Evolutionary conservation across 2,329 filamentous ascomycete genomes (phyloP).

Genomic region (Pestalotiopsis sp.): DNA sequence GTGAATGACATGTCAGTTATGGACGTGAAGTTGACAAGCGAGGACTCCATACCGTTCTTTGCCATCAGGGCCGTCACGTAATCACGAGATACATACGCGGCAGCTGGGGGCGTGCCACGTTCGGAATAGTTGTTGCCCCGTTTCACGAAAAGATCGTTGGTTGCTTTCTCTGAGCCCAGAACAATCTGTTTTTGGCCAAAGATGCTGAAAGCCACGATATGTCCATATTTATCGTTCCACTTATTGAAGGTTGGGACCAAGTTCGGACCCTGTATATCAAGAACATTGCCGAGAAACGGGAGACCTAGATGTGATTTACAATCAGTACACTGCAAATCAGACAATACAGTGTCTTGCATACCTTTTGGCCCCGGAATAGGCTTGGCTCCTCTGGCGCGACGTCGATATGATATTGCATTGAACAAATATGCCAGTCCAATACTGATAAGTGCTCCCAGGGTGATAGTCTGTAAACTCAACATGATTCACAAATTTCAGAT

Average conservation of each 20-base stretch:
- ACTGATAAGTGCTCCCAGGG: neutral
- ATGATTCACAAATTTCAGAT: neutral
- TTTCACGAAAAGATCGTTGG: slow-evolving; percentile 11
- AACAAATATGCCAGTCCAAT: neutral
- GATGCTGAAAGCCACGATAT: neutral
- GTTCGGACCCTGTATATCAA: neutral
- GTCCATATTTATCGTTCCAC: slow-evolving; percentile 6
- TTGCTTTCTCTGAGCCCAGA: neutral
- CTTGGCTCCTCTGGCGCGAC: neutral
- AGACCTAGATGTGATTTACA: neutral
- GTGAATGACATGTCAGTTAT: neutral
- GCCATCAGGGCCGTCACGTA: neutral
- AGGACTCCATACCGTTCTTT: neutral
- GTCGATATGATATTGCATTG: neutral
- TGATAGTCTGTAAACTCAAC: neutral
- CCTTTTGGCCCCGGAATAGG: slow-evolving; percentile 3
- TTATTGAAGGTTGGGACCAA: slow-evolving; percentile 5
- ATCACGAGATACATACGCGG: neutral
- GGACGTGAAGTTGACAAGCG: neutral
- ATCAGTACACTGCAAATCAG: neutral
- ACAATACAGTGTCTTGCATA: neutral
- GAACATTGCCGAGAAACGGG: neutral
- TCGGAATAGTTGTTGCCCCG: slow-evolving; percentile 7
- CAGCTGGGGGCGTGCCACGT: slow-evolving; percentile 4
- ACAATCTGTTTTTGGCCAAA: slow-evolving; percentile 10